Base-by-base conservation (phyloP, 2,329 filamentous ascomycete species). In the Penicillium sp. region DNA sequence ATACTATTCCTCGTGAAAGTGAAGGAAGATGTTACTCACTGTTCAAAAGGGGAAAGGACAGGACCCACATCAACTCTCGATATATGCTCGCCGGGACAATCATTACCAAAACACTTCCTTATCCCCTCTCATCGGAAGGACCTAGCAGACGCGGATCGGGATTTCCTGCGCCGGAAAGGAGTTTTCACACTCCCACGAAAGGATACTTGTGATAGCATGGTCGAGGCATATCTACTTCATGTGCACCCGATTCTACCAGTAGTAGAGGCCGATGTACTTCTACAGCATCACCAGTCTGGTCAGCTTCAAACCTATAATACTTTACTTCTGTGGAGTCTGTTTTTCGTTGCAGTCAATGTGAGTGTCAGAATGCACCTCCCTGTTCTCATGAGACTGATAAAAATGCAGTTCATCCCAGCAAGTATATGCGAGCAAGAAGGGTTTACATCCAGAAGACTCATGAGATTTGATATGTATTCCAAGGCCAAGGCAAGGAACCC, bases 281-380 rank as follows among this genome's bases (percentile, higher is more conserved):
- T 74, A 24, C 46, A 59, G 7, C 57, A 59, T 15, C 65, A 71
- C 29, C 62, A 60, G 15, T 49, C 53, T 41, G 63, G 65, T 13
- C 63, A 65, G 15, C 54, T 62, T 10, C 55, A 61, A 15, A 60
- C 65, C 12, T 67, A 69, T 29, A 75, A 72, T 44, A 17, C 73
- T 3, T 51, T 75, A 15, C 56, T 76, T 2, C 55, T 76, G 9
- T 75, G 73, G 72, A 71, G 69, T 41, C 62, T 75, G 9, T 74
- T 74, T 43, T 73, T 70, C 29, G 68, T 67, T n/a, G 69, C 68
- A 6, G 59, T 59, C 1, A 71, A 70, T 59, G 69, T 69, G 54
- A 41, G 60, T 48, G 7, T 10, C 8, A 6, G 4, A 9, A 15
- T 18, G 2, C 10, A 13, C 3, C 21, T 3, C 7, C 15, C 5